Conservation (phyloP, 192 early-diverging fungal genomes). For the Nowakowskiella sp. region DNA sequence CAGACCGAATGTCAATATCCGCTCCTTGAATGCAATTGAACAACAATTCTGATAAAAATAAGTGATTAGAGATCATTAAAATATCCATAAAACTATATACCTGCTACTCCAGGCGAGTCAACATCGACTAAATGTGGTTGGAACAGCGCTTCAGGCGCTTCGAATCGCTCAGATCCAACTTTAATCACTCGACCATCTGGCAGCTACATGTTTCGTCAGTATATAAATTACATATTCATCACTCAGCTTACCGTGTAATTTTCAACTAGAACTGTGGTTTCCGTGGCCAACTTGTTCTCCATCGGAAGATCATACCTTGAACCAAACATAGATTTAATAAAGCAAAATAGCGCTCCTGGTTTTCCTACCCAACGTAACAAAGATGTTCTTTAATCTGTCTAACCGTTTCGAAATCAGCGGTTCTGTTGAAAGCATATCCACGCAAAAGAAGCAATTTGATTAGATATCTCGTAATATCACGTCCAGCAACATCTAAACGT, state of each 20-base stretch:
- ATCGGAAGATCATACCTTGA: conserved; percentile 86
- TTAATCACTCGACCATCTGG: conserved; percentile 98
- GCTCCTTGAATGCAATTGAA: conserved; percentile 87
- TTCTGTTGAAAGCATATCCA: conserved; percentile 95
- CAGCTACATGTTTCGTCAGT: conserved; percentile 44
- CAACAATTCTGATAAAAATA: conserved; percentile 63
- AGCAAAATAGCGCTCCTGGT: too few species aligned
- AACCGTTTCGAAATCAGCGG: conserved; percentile 96
- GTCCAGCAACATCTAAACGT: conserved; percentile 91
- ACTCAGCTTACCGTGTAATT: conserved; percentile 68
- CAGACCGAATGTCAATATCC: conserved; percentile 84
- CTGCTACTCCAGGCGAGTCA: conserved; percentile 85
- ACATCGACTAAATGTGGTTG: conserved; percentile 95
- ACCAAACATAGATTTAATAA: background rate
- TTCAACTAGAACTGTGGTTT: conserved; percentile 95
- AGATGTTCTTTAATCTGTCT: conserved; percentile 97
- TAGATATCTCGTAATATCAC: conserved; percentile 91
- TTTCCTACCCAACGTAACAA: conserved; percentile 83
- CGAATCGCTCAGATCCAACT: conserved; percentile 95
- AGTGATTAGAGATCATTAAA: background rate
- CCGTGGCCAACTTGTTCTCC: conserved; percentile 89
- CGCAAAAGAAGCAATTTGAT: conserved; percentile 91
- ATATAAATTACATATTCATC: conserved; percentile 1
- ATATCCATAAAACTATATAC: conserved; percentile 30
- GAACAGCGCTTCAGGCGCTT: conserved; percentile 98